phyloP scores from a whole-genome alignment of 768 basidiomycete species.

The Kondoa subrosea region DNA sequence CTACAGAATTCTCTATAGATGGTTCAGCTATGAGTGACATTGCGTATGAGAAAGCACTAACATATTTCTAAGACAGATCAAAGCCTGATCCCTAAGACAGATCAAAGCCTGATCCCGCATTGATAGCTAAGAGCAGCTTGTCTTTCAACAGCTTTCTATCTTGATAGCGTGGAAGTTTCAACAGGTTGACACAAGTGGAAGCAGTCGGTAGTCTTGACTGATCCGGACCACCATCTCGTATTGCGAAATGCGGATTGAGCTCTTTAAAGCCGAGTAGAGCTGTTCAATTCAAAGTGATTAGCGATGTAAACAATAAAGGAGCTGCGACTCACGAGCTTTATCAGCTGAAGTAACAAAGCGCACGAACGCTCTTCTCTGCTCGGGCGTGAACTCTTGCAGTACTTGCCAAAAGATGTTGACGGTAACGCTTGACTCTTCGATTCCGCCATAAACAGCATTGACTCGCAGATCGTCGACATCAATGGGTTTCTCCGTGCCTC shows the following conservation, averaged over 20 bases:
- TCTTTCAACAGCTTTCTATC: conserved; percentile 46
- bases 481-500: conserved; percentile 27
- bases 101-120: conserved; percentile 78
- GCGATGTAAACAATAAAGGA: conserved; percentile 14
- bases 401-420: conserved; percentile 76
- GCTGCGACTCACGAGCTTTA: conserved; percentile 10
- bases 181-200: conserved; percentile 78
- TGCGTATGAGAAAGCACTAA: too few species aligned
- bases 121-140: conserved; percentile 58
- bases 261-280: conserved; percentile 77
- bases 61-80: too few species aligned
- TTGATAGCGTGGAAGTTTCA: conserved; percentile 67
- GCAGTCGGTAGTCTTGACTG: conserved; percentile 48
- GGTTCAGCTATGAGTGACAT: too few species aligned
- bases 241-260: conserved; percentile 70
- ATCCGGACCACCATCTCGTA: conserved; percentile 55
- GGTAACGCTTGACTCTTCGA: conserved; percentile 51
- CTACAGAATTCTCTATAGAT: too few species aligned
- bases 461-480: conserved; percentile 53
- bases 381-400: conserved; percentile 58
- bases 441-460: conserved; percentile 65
- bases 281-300: conserved; percentile 67
- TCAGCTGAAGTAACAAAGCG: conserved; percentile 56
- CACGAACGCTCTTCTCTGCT: conserved; percentile 58
- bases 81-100: too few species aligned